Evolutionary conservation across 2,329 filamentous ascomycete genomes (phyloP), one percentile per base, ranked within the genome.

Genomic region (Thielaviopsis musarum): DNA sequence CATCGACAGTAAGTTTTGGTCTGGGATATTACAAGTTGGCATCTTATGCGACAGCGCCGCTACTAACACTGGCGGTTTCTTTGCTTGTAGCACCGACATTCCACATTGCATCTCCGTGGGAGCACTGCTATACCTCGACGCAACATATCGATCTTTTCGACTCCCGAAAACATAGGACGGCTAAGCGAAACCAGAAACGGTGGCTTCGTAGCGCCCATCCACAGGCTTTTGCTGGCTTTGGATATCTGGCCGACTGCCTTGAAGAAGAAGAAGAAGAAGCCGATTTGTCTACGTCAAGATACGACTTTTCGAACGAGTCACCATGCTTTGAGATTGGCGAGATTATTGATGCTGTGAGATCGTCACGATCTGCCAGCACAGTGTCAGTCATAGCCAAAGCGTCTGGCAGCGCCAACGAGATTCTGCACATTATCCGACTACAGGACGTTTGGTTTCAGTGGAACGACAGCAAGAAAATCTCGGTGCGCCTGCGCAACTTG

Each of bases 381-480:
- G 68, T 68, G 13, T 69, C 71, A 1, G 68, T 72, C 64, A 72
- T 76, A 62, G 79, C 72, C 62, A 76, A 71, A 65, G 75, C 72
- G 5, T 72, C 76, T 2, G 84, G 84, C n/a, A 73, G 76, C 55
- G 76, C 74, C 15, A 79, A 81, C 1, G 78, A 83, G 63, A 69
- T 79, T 1, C 69, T 88, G 10, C 78, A 79, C 2, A 66, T 88
- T 2, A 68, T 76, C 4, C 71, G 73, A 6, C 67, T 84, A 3
- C 71, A 73, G 3, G 67, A 74, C 22, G 75, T 80, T 54, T 71
- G 71, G 54, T 79, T 77, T 70, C 72, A 74, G n/a, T 86, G 83
- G 81, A 69, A 67, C 0, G 66, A 70, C 2, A 69, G 77, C 41
- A 70, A 71, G 41, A 72, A 73, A 48, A 67, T 73, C 1, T 74